Base-by-base conservation (phyloP, 2,329 filamentous ascomycete genomes). In the Stachybotrys chartarum region DNA sequence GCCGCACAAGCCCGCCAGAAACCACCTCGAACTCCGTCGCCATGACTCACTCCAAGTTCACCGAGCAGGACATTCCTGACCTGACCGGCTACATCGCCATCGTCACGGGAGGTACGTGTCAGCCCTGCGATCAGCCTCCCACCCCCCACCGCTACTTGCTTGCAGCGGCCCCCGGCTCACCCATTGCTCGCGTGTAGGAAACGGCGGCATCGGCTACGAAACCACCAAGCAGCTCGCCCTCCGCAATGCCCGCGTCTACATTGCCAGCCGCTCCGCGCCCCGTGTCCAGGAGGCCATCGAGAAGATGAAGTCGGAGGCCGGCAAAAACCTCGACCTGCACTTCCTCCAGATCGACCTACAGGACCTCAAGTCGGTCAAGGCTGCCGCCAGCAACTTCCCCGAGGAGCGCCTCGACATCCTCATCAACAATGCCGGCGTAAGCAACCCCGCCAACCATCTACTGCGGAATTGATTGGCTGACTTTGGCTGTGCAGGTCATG, bases 401-500 rank as follows among this genome's bases (percentile, higher is more conserved):
- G 63, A 65, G 8, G 30, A 51, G 10, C 57, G 58, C 5, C 58
- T 65, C 14, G 62, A 64, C 24, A 49, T 64, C 3, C 35, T 64
- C 0, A 62, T 64, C 16, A 64, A 63, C 30, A 64, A 64, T 30
- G 62, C 62, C 1, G 62, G 62, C 5, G 55, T 58, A 52, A 42
- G 35, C 17, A 52, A 30, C 45, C 45, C 17, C 45, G 16, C 18
- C 45, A 12, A 17, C 31, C 8, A 42, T 58, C 39, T 54, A 62
- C 4, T 57, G 17, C 55, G 50, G 3, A 55, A 59, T 6, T 52
- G 64, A 68, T 6, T 65, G 74, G 59, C 57, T 1, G 18, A 24
- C 55, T 59, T 14, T 69, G 5, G 60, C 70, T 35, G 6, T 5
- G 4, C 6, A 63, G 60, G 60, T 64, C 24, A 64, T 64, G 62